Base-by-base conservation (phyloP, 441 rosid species). In the Jatropha podagrica region DNA sequence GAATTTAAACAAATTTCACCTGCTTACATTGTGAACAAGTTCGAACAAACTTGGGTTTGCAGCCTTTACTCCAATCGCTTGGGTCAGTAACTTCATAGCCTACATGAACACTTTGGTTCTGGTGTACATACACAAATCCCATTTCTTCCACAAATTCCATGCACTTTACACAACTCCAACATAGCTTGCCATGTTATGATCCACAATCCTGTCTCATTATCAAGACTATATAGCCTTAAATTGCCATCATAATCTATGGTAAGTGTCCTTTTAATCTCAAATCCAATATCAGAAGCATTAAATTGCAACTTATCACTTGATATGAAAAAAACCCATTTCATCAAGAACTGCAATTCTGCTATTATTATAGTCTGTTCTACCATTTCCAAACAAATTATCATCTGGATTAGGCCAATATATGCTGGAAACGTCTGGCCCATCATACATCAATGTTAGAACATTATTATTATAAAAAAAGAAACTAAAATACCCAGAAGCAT, bases 91-190 rank as follows among this genome's bases (percentile, higher is more conserved):
- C 58, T 72, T 78, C 80, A 41, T 85, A 86, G 3, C 88, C 85
- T 4, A 75, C 91, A 86, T 3, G 88, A 77, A 51, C 91, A 88
- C 68, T 83, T 83, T 1, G 86, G 87, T 38, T 78, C 79, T 0
- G 83, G 86, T n/a, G 79, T 54, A n/a, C 81, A 79, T 48, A 79
- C 65, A 61, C 89, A 86, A 9, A 86, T 75, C 68, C 84, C 87
- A 61, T 88, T 83, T 71, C 78, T 75, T 15, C 91, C 89, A 64
- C 90, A 88, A 56, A 81, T 49, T 9, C 92, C 88, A 64, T 88
- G 88, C 17, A 86, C 83, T 0, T 17, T 60, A 65, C 88, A 84
- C 42, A 41, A 71, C 60, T 75, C 52, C 7, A 1, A 8, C 78
- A 81, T 4, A 4, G 87, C 85, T 74, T 79, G 52, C 85, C 85